A percentile compares a stretch with the other conserved stretches of the same genome.
These are phyloP conservation scores for Exophiala sp. DNA, from an alignment of 2,329 filamentous ascomycete species.

Conservation along the genomic window DNA sequence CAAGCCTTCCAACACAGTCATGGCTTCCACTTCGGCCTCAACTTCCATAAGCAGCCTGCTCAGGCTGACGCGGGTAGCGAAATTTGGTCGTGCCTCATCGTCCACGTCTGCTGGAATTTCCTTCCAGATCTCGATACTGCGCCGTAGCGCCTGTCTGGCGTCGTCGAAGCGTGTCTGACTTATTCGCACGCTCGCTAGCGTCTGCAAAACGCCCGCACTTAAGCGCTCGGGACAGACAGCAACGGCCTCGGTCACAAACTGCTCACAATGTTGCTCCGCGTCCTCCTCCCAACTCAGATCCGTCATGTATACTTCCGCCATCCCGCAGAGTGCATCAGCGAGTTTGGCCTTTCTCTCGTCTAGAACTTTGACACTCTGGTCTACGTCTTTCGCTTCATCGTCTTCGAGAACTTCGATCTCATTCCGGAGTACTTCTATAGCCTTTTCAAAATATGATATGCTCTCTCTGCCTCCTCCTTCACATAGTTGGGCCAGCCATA, in stretches of 20 bases:
- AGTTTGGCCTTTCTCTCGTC: slow-evolving; percentile 69
- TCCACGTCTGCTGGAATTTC: slow-evolving; percentile 63
- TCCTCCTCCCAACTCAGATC: slow-evolving; percentile 88
- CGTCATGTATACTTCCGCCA: slow-evolving; percentile 98
- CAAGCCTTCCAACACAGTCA: slow-evolving; percentile 78
- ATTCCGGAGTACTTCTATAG: slow-evolving; percentile 66
- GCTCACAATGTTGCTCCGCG: slow-evolving; percentile 83
- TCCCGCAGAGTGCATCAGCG: slow-evolving; percentile 86
- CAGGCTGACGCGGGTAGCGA: slow-evolving; percentile 78
- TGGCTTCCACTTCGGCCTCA: slow-evolving; percentile 76
- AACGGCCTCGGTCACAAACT: slow-evolving; percentile 84
- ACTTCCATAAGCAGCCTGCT: slow-evolving; percentile 86
- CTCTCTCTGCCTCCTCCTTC: slow-evolving; percentile 60
- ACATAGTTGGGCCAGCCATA: slow-evolving; percentile 75
- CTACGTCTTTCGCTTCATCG: slow-evolving; percentile 33
- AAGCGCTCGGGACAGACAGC: slow-evolving; percentile 66
- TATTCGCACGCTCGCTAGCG: slow-evolving; percentile 87
- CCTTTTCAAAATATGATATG: slow-evolving; percentile 59
- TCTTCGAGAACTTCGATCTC: slow-evolving; percentile 35
- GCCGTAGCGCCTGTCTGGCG: slow-evolving; percentile 70
- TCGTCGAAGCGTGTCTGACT: slow-evolving; percentile 79
- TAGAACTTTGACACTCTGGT: slow-evolving; percentile 8
- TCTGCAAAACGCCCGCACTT: slow-evolving; percentile 87
- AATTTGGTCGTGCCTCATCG: slow-evolving; percentile 74
- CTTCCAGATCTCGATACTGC: slow-evolving; percentile 81